Evolutionary conservation across 345 rosid species (phyloP).

Genomic region (Barbarea vulgaris): DNA sequence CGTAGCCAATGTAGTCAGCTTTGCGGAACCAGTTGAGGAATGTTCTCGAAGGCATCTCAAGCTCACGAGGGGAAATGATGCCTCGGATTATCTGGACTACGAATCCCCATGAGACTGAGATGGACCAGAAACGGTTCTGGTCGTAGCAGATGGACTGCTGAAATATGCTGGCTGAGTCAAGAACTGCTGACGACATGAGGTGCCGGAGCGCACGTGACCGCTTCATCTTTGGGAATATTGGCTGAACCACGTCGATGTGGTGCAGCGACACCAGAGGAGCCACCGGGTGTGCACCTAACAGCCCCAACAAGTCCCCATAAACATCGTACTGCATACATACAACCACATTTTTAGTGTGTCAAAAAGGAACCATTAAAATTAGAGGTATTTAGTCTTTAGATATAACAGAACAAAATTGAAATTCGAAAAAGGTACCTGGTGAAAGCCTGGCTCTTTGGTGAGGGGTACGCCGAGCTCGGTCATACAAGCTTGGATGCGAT

Average conservation of each 20-base stretch:
- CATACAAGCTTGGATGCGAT: slow-evolving; percentile 86
- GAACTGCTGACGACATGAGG: slow-evolving; percentile 55
- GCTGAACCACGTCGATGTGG: slow-evolving; percentile 79
- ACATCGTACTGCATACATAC: slow-evolving; percentile 67
- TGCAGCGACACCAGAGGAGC: slow-evolving; percentile 75
- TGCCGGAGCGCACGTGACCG: slow-evolving; percentile 55
- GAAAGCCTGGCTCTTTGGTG: slow-evolving; percentile 75
- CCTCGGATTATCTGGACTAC: slow-evolving; percentile 70
- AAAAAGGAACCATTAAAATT: not conserved
- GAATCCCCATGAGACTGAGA: slow-evolving; percentile 85
- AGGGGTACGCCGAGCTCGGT: slow-evolving; percentile 82
- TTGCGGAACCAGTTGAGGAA: slow-evolving; percentile 76
- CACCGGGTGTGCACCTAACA: slow-evolving; percentile 73
- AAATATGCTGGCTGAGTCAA: slow-evolving; percentile 75
- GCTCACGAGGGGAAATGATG: slow-evolving; percentile 79
- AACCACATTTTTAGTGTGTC: not conserved
- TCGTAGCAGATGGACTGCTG: slow-evolving; percentile 89
- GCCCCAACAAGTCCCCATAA: slow-evolving; percentile 72
- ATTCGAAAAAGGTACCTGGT: slow-evolving; percentile 55
- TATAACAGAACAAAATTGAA: not conserved
- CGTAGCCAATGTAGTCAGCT: slow-evolving; percentile 76
- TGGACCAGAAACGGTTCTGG: slow-evolving; percentile 61
- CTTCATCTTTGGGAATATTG: slow-evolving; percentile 64
- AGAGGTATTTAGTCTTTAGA: too few relatives aligned
- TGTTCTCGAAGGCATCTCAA: slow-evolving; percentile 84